Conservation (phyloP, 1,284 basidiomycete genomes). For the Austroboletus novae-zelandiae region DNA sequence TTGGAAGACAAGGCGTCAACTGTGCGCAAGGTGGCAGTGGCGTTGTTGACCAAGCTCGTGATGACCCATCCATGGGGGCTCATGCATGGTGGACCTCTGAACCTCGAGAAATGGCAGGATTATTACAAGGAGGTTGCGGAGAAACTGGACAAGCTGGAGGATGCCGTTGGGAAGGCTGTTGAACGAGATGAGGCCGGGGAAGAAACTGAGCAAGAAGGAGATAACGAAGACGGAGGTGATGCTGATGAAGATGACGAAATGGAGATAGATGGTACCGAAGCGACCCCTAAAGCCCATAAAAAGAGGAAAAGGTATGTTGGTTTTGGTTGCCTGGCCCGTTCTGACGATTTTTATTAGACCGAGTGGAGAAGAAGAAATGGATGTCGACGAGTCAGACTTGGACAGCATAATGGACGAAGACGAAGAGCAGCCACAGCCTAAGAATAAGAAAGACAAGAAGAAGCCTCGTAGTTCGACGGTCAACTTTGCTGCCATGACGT, state of each 20-base stretch:
- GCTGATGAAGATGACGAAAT: conserved; percentile 34
- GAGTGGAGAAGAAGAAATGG: conserved; percentile 48
- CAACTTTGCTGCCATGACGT: conserved; percentile 58
- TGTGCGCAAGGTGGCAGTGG: conserved; percentile 84
- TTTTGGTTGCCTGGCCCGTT: not conserved
- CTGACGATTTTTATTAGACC: conserved; percentile 23
- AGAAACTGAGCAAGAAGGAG: conserved; percentile 42
- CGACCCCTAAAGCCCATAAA: conserved; percentile 33
- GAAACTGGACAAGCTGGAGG: conserved; percentile 60
- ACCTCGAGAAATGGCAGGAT: conserved; percentile 71
- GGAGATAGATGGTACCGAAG: conserved; percentile 30
- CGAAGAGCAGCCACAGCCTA: conserved; percentile 29
- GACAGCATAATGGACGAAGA: conserved; percentile 36
- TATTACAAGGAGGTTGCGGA: conserved; percentile 67
- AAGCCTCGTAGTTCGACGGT: conserved; percentile 69
- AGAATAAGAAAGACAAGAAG: conserved; percentile 43
- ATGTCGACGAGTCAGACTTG: conserved; percentile 45
- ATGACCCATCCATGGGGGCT: conserved; percentile 88
- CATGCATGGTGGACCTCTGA: conserved; percentile 83
- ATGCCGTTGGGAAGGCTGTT: conserved; percentile 54
- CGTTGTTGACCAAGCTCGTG: conserved; percentile 76
- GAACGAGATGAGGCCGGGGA: conserved; percentile 38
- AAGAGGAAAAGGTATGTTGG: conserved; percentile 21
- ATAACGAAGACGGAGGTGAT: conserved; percentile 35
- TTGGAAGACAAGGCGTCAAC: conserved; percentile 90